Evolutionary conservation across 2,329 filamentous ascomycete species (phyloP), one percentile per base, ranked within the genome.

Genomic region (Colletotrichum sp.): DNA sequence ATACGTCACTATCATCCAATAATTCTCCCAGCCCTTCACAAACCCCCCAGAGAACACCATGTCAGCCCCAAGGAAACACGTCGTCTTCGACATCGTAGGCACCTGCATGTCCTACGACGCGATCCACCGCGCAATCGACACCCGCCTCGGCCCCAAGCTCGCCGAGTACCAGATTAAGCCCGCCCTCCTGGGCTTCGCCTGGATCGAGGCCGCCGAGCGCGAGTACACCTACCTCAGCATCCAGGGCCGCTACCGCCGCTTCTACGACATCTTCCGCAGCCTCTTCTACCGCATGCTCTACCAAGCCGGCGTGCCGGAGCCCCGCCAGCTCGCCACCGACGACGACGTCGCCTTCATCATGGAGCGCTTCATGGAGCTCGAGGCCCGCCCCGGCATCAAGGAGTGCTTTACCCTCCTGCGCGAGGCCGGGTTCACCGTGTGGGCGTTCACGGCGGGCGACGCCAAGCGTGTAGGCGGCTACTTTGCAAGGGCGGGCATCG

Each of bases 391-490:
- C 5, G 88, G 87, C 0, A 81, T 83, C 2, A 82, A 81, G 28
- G 86, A 88, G 72, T 86, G 85, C 61, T 84, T 89, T 52, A 78
- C 82, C 58, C 84, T 82, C 26, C 80, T 92, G 57, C 81, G 87
- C 5, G 83, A 82, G 0, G 83, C 81, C 0, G 87, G 89, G 0
- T 91, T 90, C 75, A 88, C 86, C 0, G 85, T 90, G 6, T 92
- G 90, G 89, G 87, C 85, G 36, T 83, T 92, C 30, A 91, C 90
- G 0, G 87, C 88, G 0, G 90, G 87, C 2, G 90, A 92, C 78
- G 79, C 83, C 4, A 80, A 84, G 64, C 82, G 90, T 8, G 90
- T 92, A 5, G 79, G 82, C 9, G 89, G 88, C 0, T 92, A 92
- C 76, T 91, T 92, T 76, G 78, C 83, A n/a, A 81, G 83, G 1